A percentile compares a stretch with the other conserved stretches of the same genome.
These are phyloP conservation scores for Boletus edulis DNA, from an alignment of 768 basidiomycete species.

Conservation along the genomic window DNA sequence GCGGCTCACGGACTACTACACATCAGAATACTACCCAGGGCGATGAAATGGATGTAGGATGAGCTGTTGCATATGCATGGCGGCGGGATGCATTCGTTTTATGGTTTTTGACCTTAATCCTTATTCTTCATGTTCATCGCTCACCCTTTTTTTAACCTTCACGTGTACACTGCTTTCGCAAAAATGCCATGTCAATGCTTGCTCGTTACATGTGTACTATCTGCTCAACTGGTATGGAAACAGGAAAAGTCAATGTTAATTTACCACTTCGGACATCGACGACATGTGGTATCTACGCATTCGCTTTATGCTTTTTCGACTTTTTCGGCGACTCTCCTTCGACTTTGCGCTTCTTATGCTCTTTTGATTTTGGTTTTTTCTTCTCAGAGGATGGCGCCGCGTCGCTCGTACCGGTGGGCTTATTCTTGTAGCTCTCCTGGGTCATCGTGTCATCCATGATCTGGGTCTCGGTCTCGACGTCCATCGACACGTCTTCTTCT, in stretches of 20 bases:
- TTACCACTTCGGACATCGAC: too few relatives aligned
- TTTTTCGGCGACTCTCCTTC: constrained; percentile 47
- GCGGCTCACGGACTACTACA: constrained; percentile 30
- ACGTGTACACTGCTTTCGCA: constrained; percentile 21
- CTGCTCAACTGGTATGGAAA: constrained; percentile 12
- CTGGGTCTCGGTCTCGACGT: constrained; percentile 22
- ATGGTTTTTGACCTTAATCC: constrained; percentile 15
- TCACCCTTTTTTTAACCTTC: constrained; percentile 15
- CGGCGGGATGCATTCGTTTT: constrained; percentile 1
- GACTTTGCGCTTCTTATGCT: constrained; percentile 46
- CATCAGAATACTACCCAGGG: constrained; percentile 45
- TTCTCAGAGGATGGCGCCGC: neutral
- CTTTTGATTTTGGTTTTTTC: constrained; percentile 18
- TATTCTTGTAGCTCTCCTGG: constrained; percentile 1
- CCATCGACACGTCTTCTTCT: constrained; percentile 18
- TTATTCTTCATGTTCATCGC: constrained; percentile 29
- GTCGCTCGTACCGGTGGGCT: constrained; percentile 1
- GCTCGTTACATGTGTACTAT: constrained; percentile 22
- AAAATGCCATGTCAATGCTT: constrained; percentile 13
- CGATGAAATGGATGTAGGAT: constrained; percentile 73
- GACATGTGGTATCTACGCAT: constrained; percentile 7
- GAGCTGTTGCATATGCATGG: constrained; percentile 11
- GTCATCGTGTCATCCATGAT: constrained; percentile 10
- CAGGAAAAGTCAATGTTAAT: too few relatives aligned
- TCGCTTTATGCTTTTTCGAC: constrained; percentile 43